Evolutionary conservation across 257 asterid genomes (phyloP), one percentile per base, ranked within the genome.

Genomic region (Agastache rugosa): DNA sequence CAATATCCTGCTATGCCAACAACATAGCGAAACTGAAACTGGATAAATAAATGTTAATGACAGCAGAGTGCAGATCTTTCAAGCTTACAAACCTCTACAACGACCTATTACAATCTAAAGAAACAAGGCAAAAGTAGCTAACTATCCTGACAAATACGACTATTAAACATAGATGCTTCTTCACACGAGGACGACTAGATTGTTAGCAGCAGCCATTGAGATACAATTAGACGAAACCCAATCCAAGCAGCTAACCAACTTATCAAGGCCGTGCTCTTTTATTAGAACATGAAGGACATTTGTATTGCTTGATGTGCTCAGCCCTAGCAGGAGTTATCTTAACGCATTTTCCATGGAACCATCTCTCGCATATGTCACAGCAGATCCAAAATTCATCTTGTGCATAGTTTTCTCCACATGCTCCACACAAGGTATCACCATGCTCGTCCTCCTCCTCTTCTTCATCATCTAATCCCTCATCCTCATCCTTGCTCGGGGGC

Each of bases 301-400:
- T 91, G 89, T 91, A 91, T 72, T 91, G 92, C 88, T 91, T 91
- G 83, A 91, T 87, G 82, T 91, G 96, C 83, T 91, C 96, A 27
- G 97, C 97, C 74, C 84, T 83, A 3, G 97, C 96, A 54, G 97
- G 97, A 42, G 96, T 91, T 78, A 91, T 84, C 84, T 89, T 89
- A 19, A 89, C 97, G 53, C 97, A 91, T 85, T 86, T 84, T 23
- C 97, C 96, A 70, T 91, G 97, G 87, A 87, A 91, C 97, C 97
- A 89, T 81, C 83, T 84, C 84, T 91, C 92, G 9, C 97, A 91
- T 62, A 85, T 68, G 83, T 91, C 96, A 27, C 96, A 91, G 84
- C 90, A 89, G 63, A 89, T 91, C 96, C 97, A 91, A 68, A 89
- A 91, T 65, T 89, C 96, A 6, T 89, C 91, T 0, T 90, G 77